Percentiles rank a stretch among this genome's conserved stretches.
Evolutionary conservation across 2,329 filamentous ascomycete species (phyloP).

Genomic region (Aspergillus candidus): DNA sequence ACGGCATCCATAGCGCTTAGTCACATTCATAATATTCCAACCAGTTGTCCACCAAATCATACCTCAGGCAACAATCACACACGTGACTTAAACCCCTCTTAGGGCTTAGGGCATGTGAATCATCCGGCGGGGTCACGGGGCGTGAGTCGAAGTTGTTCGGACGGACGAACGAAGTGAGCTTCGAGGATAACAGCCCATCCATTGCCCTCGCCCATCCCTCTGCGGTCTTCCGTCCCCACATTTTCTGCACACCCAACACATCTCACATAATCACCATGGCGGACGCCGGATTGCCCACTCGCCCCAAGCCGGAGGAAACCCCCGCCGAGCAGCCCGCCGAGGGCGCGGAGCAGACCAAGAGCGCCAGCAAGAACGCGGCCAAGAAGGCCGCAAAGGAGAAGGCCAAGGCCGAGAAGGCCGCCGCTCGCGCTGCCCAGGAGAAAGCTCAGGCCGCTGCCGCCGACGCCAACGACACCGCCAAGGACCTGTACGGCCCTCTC

Average conservation of each 20-base stretch:
- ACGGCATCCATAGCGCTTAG: too few species aligned
- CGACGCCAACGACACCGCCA: slow-evolving; percentile 53
- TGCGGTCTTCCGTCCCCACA: slow-evolving; percentile 1
- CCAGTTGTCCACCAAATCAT: neutral
- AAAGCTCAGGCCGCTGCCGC: slow-evolving; percentile 61
- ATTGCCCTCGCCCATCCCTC: neutral
- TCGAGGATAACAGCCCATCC: slow-evolving; percentile 3
- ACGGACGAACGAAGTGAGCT: neutral
- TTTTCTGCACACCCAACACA: neutral
- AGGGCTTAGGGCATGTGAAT: slow-evolving; percentile 28
- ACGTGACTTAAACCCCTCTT: slow-evolving; percentile 19
- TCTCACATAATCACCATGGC: slow-evolving; percentile 24
- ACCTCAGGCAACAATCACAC: slow-evolving; percentile 4
- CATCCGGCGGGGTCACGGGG: slow-evolving; percentile 29
- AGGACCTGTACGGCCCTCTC: slow-evolving; percentile 74
- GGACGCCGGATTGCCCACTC: slow-evolving; percentile 35
- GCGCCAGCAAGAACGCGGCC: slow-evolving; percentile 65
- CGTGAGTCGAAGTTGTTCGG: slow-evolving; percentile 4
- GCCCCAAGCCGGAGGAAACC: slow-evolving; percentile 35
- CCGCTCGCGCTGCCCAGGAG: slow-evolving; percentile 64
- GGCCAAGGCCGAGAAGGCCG: slow-evolving; percentile 77
- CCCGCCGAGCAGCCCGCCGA: slow-evolving; percentile 27
- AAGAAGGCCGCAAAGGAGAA: slow-evolving; percentile 89
- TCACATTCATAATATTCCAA: too few species aligned
- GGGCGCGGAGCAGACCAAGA: slow-evolving; percentile 28